Percentiles rank a stretch among this genome's conserved stretches.
Conservation (phyloP, 164 flowering plant species). For the Akebia trifoliata region DNA sequence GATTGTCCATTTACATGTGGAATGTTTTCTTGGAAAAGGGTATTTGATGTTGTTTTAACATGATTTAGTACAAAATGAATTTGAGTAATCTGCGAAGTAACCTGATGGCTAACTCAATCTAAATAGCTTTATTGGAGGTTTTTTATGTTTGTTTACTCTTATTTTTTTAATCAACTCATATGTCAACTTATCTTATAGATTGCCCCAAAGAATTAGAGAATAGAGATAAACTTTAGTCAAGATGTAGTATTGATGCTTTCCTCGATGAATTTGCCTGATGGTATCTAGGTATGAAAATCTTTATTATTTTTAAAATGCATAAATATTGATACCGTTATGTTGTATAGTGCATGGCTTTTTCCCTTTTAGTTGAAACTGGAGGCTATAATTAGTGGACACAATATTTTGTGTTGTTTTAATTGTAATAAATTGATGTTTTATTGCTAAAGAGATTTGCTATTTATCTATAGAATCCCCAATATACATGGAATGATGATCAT, state of each 20-base stretch:
- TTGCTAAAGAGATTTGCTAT: too few relatives aligned
- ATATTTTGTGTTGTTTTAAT: too few relatives aligned
- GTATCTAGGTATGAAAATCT: slow-evolving; percentile 70
- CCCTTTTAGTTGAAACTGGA: background rate
- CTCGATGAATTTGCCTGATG: slow-evolving; percentile 95
- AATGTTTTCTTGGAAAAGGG: too few relatives aligned
- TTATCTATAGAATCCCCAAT: too few relatives aligned
- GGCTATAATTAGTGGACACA: background rate
- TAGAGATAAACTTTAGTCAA: slow-evolving; percentile 85
- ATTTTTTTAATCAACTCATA: background rate
- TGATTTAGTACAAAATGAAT: background rate
- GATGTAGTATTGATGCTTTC: slow-evolving; percentile 99
- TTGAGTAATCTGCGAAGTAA: background rate
- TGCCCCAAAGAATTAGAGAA: slow-evolving; percentile 85
- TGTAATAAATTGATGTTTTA: too few relatives aligned
- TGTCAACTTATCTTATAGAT: slow-evolving; percentile 38
- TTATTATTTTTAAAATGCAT: background rate
- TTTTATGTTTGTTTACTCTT: background rate
- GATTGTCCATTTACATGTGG: too few relatives aligned
- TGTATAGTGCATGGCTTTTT: background rate
- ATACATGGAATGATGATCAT: too few relatives aligned
- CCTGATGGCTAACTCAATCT: background rate
- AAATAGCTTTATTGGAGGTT: background rate
- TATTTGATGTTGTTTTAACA: too few relatives aligned
- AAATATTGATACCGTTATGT: background rate